These are phyloP conservation scores for Podila horticola DNA, from an alignment of 192 early-diverging fungal species.

Conservation along the genomic window DNA sequence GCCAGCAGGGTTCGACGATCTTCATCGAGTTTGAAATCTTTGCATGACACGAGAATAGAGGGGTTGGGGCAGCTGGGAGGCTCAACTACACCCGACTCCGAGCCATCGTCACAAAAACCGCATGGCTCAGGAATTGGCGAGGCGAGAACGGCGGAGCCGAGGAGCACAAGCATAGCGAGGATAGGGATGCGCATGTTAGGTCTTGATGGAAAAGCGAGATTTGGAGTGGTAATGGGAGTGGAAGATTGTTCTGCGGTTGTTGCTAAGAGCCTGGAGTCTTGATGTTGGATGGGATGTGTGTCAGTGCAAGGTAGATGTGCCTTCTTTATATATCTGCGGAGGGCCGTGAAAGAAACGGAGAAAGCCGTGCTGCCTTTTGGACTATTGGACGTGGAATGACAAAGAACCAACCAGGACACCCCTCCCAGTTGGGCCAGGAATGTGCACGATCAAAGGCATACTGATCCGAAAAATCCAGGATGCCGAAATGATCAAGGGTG, in stretches of 20 bases:
- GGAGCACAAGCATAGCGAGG: constrained; percentile 9
- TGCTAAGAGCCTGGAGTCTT: too few relatives aligned
- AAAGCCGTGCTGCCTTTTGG: too few relatives aligned
- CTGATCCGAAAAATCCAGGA: too few relatives aligned
- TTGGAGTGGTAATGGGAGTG: neutral
- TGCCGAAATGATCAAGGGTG: too few relatives aligned
- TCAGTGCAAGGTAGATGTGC: too few relatives aligned
- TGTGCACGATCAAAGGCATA: too few relatives aligned
- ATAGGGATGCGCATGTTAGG: constrained; percentile 3
- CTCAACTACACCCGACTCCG: too few relatives aligned
- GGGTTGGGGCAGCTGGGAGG: neutral
- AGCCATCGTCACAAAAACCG: too few relatives aligned
- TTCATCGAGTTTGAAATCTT: neutral
- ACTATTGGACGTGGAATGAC: too few relatives aligned
- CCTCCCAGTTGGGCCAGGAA: too few relatives aligned
- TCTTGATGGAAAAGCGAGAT: neutral
- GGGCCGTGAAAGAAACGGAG: neutral
- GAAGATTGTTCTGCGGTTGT: neutral
- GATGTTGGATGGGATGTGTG: too few relatives aligned
- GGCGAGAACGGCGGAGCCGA: neutral
- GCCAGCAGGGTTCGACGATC: neutral
- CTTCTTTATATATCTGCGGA: neutral
- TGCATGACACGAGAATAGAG: constrained; percentile 6
- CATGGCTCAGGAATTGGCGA: neutral
- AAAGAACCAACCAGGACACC: too few relatives aligned